These are phyloP conservation scores for Pogostemon cablin DNA, from an alignment of 257 asterid species.

Conservation along the genomic window DNA sequence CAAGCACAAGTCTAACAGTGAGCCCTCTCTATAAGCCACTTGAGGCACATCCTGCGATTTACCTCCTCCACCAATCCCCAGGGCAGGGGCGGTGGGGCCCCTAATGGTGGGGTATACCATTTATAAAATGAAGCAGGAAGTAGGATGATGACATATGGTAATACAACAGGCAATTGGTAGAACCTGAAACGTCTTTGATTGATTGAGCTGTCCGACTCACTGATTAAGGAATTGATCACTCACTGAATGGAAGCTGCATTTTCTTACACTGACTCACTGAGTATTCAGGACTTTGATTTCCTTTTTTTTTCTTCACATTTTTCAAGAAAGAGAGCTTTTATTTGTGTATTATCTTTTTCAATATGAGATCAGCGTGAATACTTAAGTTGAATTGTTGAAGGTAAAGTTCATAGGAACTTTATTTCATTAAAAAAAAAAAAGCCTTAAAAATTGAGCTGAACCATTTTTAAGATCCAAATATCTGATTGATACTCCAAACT, in stretches of 20 bases:
- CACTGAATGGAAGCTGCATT: slow-evolving; percentile 33
- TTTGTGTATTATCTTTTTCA: too few species aligned
- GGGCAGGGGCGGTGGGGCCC: too few species aligned
- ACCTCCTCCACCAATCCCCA: too few species aligned
- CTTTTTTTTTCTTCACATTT: not conserved
- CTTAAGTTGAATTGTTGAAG: not conserved
- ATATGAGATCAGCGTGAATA: too few species aligned
- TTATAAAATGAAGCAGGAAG: not conserved
- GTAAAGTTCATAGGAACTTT: not conserved
- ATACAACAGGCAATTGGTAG: slow-evolving; percentile 35
- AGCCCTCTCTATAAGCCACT: too few species aligned
- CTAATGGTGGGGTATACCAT: too few species aligned
- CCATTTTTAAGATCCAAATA: too few species aligned
- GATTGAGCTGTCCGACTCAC: slow-evolving; percentile 33
- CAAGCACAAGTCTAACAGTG: too few species aligned
- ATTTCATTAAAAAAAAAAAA: too few species aligned
- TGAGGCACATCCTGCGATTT: too few species aligned
- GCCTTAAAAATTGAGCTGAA: too few species aligned
- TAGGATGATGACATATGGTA: slow-evolving; percentile 13
- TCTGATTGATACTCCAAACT: too few species aligned
- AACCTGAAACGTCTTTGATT: slow-evolving; percentile 41
- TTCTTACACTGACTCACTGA: slow-evolving; percentile 30
- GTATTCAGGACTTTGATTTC: not conserved
- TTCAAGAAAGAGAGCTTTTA: not conserved
- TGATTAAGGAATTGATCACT: slow-evolving; percentile 44